Percentiles rank a stretch among this genome's conserved stretches.
Conservation (phyloP, 2,329 filamentous ascomycete species). For the Colletotrichum endophyticum region DNA sequence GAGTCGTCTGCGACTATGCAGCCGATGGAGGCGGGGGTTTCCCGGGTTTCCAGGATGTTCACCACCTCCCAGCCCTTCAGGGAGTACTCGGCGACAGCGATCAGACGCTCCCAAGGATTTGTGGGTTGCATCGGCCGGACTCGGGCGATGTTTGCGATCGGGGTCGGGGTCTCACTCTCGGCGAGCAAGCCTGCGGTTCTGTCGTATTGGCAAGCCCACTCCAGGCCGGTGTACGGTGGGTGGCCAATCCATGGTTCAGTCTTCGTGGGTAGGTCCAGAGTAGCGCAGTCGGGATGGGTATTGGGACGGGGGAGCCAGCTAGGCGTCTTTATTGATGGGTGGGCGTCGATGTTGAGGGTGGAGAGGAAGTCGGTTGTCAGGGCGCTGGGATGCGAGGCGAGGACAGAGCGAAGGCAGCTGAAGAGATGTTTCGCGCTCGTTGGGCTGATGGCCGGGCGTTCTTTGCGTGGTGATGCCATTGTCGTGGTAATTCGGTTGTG, state of each 20-base stretch:
- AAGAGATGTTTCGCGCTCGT: neutral
- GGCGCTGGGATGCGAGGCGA: neutral
- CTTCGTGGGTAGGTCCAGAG: neutral
- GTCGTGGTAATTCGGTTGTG: neutral
- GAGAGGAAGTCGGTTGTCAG: neutral
- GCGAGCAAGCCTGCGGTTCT: neutral
- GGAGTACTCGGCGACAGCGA: neutral
- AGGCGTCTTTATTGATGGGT: neutral
- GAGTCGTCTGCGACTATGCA: neutral
- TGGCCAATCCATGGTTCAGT: neutral
- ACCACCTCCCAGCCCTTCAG: neutral
- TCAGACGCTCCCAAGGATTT: neutral
- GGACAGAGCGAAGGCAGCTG: neutral
- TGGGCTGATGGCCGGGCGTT: neutral
- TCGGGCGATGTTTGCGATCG: neutral
- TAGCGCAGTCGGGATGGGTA: neutral
- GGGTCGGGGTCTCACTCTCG: neutral
- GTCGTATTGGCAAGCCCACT: neutral
- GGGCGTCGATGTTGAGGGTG: neutral
- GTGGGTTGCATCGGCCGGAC: neutral
- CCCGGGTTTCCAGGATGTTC: neutral
- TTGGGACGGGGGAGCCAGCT: neutral
- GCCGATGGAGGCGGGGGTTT: neutral
- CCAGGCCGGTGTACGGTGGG: neutral
- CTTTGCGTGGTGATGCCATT: neutral